Percentiles rank a stretch among this genome's conserved stretches.
These are phyloP conservation scores for Dothideomycetes sp. DNA, from an alignment of 2,329 filamentous ascomycete species.

Conservation along the genomic window DNA sequence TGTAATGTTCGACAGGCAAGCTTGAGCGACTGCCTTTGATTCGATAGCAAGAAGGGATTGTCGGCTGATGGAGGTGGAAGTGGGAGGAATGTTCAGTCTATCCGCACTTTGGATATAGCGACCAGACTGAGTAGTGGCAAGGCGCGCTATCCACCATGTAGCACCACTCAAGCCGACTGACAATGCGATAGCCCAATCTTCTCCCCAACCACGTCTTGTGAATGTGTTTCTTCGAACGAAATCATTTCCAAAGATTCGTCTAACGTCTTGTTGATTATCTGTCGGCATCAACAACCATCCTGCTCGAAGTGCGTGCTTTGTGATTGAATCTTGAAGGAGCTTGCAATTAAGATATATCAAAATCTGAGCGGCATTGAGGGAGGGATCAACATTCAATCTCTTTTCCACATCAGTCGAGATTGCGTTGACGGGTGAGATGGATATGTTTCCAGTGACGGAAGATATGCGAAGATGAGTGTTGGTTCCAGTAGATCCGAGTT, in stretches of 20 bases:
- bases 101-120: constrained; percentile 18
- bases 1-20: constrained; percentile 23
- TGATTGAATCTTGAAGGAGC: constrained; percentile 54
- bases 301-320: constrained; percentile 49
- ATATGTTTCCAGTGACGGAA: constrained; percentile 66
- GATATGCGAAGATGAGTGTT: constrained; percentile 58
- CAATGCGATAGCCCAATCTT: constrained; percentile 63
- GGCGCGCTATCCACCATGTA: constrained; percentile 66
- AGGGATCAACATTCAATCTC: constrained; percentile 54
- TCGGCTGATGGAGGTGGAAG: constrained; percentile 13
- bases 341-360: constrained; percentile 55
- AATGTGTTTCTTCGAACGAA: constrained; percentile 60
- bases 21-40: constrained; percentile 29
- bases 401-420: constrained; percentile 45
- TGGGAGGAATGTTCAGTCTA: constrained; percentile 7
- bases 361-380: constrained; percentile 47
- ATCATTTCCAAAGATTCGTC: constrained; percentile 53
- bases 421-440: constrained; percentile 50
- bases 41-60: constrained; percentile 26
- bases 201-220: constrained; percentile 60
- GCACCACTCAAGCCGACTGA: constrained; percentile 64
- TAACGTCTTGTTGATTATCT: constrained; percentile 44
- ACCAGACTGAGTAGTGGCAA: constrained; percentile 35
- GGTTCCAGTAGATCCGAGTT: constrained; percentile 55
- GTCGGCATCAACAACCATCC: constrained; percentile 52